A percentile compares a stretch with the other conserved stretches of the same genome.
Evolutionary conservation across 257 asterid genomes (phyloP).

Genomic region (Capsicum rhomboideum): DNA sequence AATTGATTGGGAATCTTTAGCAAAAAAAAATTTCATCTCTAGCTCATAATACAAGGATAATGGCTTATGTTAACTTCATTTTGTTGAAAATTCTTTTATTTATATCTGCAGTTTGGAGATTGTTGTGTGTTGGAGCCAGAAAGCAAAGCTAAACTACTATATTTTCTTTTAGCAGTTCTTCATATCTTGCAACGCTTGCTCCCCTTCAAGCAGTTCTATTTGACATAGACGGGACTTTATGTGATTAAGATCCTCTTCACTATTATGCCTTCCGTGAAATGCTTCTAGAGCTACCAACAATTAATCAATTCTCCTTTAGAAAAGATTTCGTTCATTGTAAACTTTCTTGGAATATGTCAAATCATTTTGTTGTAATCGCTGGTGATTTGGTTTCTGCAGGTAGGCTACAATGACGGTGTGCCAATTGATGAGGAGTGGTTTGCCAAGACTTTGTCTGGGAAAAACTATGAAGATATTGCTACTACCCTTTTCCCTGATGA

Average conservation of each 20-base stretch:
- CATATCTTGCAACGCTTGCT: constrained; percentile 56
- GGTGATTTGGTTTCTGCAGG: constrained; percentile 28
- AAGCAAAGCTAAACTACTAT: background rate
- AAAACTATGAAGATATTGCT: constrained; percentile 73
- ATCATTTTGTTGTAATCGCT: background rate
- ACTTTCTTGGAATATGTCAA: background rate
- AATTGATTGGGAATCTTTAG: background rate
- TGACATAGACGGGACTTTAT: constrained; percentile 88
- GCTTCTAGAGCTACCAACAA: constrained; percentile 57
- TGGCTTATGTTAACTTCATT: background rate
- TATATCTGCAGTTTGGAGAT: too few relatives aligned
- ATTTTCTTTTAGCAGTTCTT: constrained; percentile 34
- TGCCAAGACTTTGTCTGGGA: constrained; percentile 62
- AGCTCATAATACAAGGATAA: background rate
- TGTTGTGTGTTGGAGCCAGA: background rate
- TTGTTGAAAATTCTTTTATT: background rate
- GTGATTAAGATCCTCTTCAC: constrained; percentile 93
- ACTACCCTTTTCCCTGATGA: constrained; percentile 73
- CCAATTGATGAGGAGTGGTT: constrained; percentile 68
- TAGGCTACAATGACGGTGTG: constrained; percentile 81
- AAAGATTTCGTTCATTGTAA: background rate
- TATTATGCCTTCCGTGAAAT: constrained; percentile 51
- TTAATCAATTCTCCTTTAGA: background rate
- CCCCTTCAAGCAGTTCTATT: constrained; percentile 92
- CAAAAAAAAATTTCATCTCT: background rate